Percentiles rank a stretch among this genome's conserved stretches.
Evolutionary conservation across 495 filamentous ascomycete genomes (phyloP).

Genomic region (Pseudoneurospora amorphoporcata): DNA sequence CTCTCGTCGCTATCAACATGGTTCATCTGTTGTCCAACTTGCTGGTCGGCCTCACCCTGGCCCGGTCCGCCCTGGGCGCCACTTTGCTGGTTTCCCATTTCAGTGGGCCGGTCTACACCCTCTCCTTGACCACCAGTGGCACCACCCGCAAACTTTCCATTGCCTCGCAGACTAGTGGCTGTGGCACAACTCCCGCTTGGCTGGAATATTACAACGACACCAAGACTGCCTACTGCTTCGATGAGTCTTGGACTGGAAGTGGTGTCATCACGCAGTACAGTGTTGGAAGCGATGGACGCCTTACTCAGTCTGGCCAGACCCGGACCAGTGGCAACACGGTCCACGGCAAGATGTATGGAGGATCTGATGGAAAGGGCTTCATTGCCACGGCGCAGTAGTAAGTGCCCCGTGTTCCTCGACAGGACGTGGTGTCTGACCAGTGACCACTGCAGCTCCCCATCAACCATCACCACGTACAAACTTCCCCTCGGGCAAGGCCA

Average conservation of each 20-base stretch:
- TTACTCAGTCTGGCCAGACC: constrained; percentile 26
- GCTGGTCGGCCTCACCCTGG: constrained; percentile 11
- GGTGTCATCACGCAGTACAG: constrained; percentile 35
- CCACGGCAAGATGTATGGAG: constrained; percentile 30
- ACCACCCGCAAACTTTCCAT: constrained; percentile 22
- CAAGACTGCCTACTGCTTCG: constrained; percentile 47
- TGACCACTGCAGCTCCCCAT: constrained; percentile 24
- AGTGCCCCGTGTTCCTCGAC: constrained; percentile 4
- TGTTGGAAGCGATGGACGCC: constrained; percentile 26
- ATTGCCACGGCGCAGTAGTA: constrained; percentile 41
- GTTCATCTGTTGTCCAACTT: background rate
- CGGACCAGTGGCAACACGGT: constrained; percentile 31
- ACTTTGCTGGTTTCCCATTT: constrained; percentile 35
- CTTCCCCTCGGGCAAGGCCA: constrained; percentile 17
- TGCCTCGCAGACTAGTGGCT: constrained; percentile 21
- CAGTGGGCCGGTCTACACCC: constrained; percentile 29
- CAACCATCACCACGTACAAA: constrained; percentile 32
- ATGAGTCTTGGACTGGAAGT: constrained; percentile 37
- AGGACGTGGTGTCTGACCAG: background rate
- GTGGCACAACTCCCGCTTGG: constrained; percentile 43
- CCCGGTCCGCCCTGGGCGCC: constrained; percentile 21
- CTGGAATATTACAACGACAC: constrained; percentile 36
- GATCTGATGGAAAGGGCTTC: constrained; percentile 26
- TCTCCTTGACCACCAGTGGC: constrained; percentile 17
- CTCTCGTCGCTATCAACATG: background rate